Conservation (phyloP, 805 yeast genomes). For the Candida broadrunensis region DNA sequence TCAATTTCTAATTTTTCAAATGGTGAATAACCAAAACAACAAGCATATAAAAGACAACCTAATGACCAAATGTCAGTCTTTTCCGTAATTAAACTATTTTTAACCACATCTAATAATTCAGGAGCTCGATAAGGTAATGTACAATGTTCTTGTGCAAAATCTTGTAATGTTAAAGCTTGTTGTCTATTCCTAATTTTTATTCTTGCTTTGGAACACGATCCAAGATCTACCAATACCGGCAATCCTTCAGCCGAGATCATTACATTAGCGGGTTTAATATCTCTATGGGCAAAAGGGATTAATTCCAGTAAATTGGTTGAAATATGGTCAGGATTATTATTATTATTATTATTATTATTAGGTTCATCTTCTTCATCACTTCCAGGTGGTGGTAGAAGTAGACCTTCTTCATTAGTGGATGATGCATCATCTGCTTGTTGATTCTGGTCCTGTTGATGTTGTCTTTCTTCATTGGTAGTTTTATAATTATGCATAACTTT, state of each 20-base stretch:
- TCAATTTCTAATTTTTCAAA: slow-evolving; percentile 80
- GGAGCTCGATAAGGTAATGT: slow-evolving; percentile 89
- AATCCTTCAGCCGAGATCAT: slow-evolving; percentile 72
- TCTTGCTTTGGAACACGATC: slow-evolving; percentile 70
- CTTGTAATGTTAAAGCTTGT: slow-evolving; percentile 74
- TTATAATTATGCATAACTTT: slow-evolving; percentile 69
- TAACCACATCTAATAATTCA: slow-evolving; percentile 74
- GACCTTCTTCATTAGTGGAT: slow-evolving; percentile 5
- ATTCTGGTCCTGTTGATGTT: not conserved
- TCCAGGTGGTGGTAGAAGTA: not conserved
- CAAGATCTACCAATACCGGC: slow-evolving; percentile 82
- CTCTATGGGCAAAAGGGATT: slow-evolving; percentile 79
- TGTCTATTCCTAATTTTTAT: slow-evolving; percentile 53
- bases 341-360: not conserved
- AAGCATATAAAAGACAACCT: slow-evolving; percentile 78
- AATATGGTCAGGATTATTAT: not conserved
- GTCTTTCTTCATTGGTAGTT: slow-evolving; percentile 7
- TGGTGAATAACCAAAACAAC: slow-evolving; percentile 79
- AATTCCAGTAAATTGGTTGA: slow-evolving; percentile 53
- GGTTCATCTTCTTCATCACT: slow-evolving; percentile 2
- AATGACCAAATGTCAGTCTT: slow-evolving; percentile 87
- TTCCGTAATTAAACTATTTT: slow-evolving; percentile 65
- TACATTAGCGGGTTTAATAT: slow-evolving; percentile 85
- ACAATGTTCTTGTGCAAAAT: slow-evolving; percentile 79
- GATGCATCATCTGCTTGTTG: slow-evolving; percentile 20